Conservation (phyloP, 306 rosid genomes). For the Mucuna pruriens region DNA sequence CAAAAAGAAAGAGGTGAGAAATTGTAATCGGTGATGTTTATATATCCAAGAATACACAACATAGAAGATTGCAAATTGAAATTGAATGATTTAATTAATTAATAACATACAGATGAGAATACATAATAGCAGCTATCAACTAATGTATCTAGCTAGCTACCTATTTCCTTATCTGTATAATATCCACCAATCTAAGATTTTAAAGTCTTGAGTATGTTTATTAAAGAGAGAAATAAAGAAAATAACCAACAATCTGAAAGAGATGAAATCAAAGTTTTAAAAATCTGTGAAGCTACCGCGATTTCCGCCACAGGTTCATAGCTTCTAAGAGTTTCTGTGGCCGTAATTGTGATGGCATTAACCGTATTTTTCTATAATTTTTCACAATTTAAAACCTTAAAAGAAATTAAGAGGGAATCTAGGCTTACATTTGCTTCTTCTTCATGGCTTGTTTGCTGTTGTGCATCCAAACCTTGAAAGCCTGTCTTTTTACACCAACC, state of each 20-base stretch:
- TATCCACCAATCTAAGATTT: conserved; percentile 39
- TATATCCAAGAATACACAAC: not conserved
- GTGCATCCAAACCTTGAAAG: conserved; percentile 98
- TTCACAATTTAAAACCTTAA: no score
- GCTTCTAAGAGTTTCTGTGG: no score
- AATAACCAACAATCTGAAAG: conserved; percentile 1
- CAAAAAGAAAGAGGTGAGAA: conserved; percentile 3
- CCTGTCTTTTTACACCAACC: conserved; percentile 67
- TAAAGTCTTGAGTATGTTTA: not conserved
- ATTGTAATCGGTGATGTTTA: not conserved
- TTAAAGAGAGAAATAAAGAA: not conserved
- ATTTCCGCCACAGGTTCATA: no score
- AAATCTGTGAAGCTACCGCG: no score
- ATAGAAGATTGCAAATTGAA: not conserved
- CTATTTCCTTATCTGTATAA: conserved; percentile 10
- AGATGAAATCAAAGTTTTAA: not conserved
- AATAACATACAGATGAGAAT: not conserved
- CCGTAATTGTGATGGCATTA: no score
- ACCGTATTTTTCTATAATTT: no score
- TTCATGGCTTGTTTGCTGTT: conserved; percentile 83
- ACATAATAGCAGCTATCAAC: conserved; percentile 14
- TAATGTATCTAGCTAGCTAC: conserved; percentile 28
- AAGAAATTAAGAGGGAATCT: no score
- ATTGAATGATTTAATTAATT: conserved; percentile 13
- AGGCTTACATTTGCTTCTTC: conserved; percentile 70